Percentiles rank a stretch among this genome's conserved stretches.
These are phyloP conservation scores for Limonomyces culmigenus DNA, from an alignment of 1,284 basidiomycete genomes.

Conservation along the genomic window DNA sequence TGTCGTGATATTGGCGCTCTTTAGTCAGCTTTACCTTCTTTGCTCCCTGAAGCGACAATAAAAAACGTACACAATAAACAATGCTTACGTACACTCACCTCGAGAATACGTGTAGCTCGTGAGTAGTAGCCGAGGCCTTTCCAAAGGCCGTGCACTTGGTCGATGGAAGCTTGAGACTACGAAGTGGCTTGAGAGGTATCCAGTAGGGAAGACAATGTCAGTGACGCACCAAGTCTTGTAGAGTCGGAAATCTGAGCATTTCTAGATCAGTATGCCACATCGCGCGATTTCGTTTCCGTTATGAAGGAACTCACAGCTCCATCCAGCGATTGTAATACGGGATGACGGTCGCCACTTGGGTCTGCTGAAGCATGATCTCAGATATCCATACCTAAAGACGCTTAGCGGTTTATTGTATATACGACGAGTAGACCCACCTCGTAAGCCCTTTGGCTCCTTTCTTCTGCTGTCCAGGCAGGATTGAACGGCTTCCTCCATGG, in stretches of 20 bases:
- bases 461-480: constrained; percentile 26
- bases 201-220: neutral
- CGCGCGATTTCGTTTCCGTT: constrained; percentile 4
- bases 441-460: constrained; percentile 59
- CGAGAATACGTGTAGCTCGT: constrained; percentile 65
- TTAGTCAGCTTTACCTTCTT: neutral
- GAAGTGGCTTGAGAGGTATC: constrained; percentile 3
- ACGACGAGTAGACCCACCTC: constrained; percentile 29
- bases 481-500: constrained; percentile 71
- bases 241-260: constrained; percentile 82
- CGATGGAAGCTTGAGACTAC: constrained; percentile 57
- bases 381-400: constrained; percentile 62
- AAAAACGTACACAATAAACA: neutral
- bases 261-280: constrained; percentile 12
- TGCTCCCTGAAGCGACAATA: neutral
- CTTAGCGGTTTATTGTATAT: constrained; percentile 4
- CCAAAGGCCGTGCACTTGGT: constrained; percentile 80
- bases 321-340: constrained; percentile 84
- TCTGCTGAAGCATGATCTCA: constrained; percentile 97
- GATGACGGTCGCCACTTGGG: constrained; percentile 80
- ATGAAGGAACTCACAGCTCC: constrained; percentile 34
- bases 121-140: constrained; percentile 88
- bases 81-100: constrained; percentile 40
- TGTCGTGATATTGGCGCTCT: neutral
- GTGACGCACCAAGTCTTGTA: constrained; percentile 49